Evolutionary conservation across 768 basidiomycete genomes (phyloP).

Genomic region (Lenzites betulinus): DNA sequence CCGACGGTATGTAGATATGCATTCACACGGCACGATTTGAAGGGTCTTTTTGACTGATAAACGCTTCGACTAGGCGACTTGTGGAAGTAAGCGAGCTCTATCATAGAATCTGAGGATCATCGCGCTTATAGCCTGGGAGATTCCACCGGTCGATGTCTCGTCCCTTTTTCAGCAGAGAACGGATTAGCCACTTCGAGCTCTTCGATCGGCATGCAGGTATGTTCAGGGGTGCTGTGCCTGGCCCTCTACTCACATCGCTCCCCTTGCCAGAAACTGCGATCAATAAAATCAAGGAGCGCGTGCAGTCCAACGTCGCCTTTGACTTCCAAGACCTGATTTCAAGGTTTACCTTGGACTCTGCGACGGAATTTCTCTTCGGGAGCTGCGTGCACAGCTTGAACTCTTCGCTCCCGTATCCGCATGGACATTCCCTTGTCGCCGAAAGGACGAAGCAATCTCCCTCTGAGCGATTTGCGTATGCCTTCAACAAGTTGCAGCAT

Average conservation of each 20-base stretch:
- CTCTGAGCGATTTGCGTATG: constrained; percentile 36
- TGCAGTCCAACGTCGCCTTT: constrained; percentile 38
- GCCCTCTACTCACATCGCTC: background rate
- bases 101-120: background rate
- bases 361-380: constrained; percentile 57
- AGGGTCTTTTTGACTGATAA: constrained; percentile 34
- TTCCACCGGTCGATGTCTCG: constrained; percentile 68
- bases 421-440: constrained; percentile 2
- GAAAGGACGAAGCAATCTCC: background rate
- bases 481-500: constrained; percentile 43
- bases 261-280: constrained; percentile 8
- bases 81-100: constrained; percentile 45
- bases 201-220: constrained; percentile 57
- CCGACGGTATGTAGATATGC: constrained; percentile 48
- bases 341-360: constrained; percentile 57
- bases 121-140: constrained; percentile 18
- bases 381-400: constrained; percentile 40
- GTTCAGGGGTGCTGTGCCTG: constrained; percentile 2
- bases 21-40: background rate
- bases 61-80: constrained; percentile 39
- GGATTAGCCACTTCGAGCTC: constrained; percentile 59
- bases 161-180: constrained; percentile 63
- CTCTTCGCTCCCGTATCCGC: constrained; percentile 41
- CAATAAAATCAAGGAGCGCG: constrained; percentile 37
- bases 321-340: constrained; percentile 47